Conservation (phyloP, 2,329 filamentous ascomycete genomes). For the Aspergillus japonicus region DNA sequence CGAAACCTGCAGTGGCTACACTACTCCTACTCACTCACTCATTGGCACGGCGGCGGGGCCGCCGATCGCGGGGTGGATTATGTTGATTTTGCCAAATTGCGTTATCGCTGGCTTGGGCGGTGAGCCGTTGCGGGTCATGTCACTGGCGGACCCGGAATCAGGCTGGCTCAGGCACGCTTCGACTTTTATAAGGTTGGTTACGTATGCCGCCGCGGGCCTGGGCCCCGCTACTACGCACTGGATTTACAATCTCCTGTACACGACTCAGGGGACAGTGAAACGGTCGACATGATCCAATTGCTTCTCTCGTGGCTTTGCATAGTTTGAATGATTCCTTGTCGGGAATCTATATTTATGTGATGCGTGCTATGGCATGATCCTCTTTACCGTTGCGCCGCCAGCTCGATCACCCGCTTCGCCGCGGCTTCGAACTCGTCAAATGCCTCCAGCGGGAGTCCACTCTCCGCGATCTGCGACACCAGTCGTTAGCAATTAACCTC, state of each 20-base stretch:
- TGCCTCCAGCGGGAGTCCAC: slow-evolving; percentile 65
- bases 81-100: not conserved
- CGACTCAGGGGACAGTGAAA: not conserved
- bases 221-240: no score
- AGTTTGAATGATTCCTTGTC: not conserved
- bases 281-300: no score
- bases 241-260: not conserved
- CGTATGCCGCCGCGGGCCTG: no score
- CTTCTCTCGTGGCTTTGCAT: not conserved
- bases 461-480: slow-evolving; percentile 57
- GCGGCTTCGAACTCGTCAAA: slow-evolving; percentile 76
- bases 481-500: slow-evolving; percentile 13
- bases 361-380: not conserved
- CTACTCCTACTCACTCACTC: not conserved
- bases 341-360: not conserved
- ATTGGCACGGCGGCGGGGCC: slow-evolving; percentile 4
- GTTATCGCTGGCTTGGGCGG: slow-evolving; percentile 1
- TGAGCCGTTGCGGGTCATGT: not conserved
- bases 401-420: slow-evolving; percentile 62
- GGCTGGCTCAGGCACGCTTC: not conserved
- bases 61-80: slow-evolving; percentile 26
- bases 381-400: slow-evolving; percentile 39
- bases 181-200: no score
- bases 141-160: not conserved
- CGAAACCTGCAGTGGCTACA: not conserved